Evolutionary conservation across 106 monocot genomes (phyloP).

Genomic region (Acanthochlamys bracteata): DNA sequence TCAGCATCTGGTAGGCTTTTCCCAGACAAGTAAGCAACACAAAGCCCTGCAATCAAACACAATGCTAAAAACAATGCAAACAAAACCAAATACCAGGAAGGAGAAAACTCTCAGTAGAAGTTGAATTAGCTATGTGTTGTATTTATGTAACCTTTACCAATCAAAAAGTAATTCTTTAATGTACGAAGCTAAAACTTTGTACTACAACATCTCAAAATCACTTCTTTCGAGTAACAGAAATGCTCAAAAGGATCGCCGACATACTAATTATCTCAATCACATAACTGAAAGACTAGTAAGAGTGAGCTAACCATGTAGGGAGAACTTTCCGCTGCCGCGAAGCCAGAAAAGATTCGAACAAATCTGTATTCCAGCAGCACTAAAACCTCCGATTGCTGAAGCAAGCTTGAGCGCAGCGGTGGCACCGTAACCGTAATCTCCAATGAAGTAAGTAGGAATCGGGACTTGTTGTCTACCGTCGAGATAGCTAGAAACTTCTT

Average conservation of each 20-base stretch:
- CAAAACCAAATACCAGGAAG: background rate
- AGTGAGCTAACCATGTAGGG: conserved; percentile 38
- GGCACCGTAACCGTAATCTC: conserved; percentile 60
- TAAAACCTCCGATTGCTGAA: conserved; percentile 51
- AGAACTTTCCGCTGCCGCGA: conserved; percentile 77
- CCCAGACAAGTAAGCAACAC: conserved; percentile 65
- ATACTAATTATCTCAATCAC: too few species aligned
- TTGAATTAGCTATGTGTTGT: too few species aligned
- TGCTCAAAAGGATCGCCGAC: too few species aligned
- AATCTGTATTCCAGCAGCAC: conserved; percentile 56
- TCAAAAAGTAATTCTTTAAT: too few species aligned
- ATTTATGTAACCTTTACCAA: too few species aligned
- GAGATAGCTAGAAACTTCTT: conserved; percentile 59
- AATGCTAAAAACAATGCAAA: background rate
- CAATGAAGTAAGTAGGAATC: conserved; percentile 91
- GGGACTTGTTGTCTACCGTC: conserved; percentile 48
- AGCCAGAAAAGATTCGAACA: conserved; percentile 81
- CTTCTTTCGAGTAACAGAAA: too few species aligned
- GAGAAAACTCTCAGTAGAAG: too few species aligned
- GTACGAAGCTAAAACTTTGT: too few species aligned
- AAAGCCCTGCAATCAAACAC: conserved; percentile 35
- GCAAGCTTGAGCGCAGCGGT: conserved; percentile 18
- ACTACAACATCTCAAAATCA: too few species aligned
- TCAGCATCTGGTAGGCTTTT: conserved; percentile 19
- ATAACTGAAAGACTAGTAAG: too few species aligned